A percentile compares a stretch with the other conserved stretches of the same genome.
Evolutionary conservation across 208 protist species (phyloP).

Genomic region (Acanthamoeba lenticulata): DNA sequence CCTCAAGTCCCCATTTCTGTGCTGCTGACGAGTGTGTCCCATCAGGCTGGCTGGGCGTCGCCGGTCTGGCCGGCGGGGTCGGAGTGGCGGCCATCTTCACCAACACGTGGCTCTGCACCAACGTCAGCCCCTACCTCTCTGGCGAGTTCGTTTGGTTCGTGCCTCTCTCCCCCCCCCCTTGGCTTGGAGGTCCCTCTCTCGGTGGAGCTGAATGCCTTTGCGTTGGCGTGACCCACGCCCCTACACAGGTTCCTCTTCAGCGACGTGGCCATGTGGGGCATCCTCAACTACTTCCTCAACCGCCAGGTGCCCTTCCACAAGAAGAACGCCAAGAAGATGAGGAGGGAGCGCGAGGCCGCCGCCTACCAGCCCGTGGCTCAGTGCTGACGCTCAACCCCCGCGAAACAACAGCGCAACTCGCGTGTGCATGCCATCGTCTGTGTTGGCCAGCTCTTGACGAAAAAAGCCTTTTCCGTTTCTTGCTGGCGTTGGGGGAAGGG

Average conservation of each 20-base stretch:
- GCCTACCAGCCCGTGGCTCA: too few species aligned
- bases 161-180: not conserved
- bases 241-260: constrained; percentile 33
- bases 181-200: not conserved
- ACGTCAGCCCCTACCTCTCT: not conserved
- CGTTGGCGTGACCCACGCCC: not conserved
- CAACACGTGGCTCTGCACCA: constrained; percentile 5
- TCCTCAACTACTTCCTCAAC: constrained; percentile 43
- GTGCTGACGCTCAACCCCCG: too few species aligned
- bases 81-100: not conserved
- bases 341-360: too few species aligned
- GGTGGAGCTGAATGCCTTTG: not conserved
- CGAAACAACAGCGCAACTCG: too few species aligned
- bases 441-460: too few species aligned
- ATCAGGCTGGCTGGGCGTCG: not conserved
- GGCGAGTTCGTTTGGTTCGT: constrained; percentile 7
- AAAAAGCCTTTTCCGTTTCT: too few species aligned
- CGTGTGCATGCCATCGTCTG: too few species aligned
- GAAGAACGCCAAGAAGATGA: too few species aligned
- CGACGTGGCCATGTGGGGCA: not conserved
- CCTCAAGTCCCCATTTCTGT: not conserved
- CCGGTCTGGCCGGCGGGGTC: not conserved
- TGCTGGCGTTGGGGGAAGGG: too few species aligned
- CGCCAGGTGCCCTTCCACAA: not conserved
- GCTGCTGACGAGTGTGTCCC: not conserved